Conservation (phyloP, 805 yeast genomes). For the Deakozyma indianensis region DNA sequence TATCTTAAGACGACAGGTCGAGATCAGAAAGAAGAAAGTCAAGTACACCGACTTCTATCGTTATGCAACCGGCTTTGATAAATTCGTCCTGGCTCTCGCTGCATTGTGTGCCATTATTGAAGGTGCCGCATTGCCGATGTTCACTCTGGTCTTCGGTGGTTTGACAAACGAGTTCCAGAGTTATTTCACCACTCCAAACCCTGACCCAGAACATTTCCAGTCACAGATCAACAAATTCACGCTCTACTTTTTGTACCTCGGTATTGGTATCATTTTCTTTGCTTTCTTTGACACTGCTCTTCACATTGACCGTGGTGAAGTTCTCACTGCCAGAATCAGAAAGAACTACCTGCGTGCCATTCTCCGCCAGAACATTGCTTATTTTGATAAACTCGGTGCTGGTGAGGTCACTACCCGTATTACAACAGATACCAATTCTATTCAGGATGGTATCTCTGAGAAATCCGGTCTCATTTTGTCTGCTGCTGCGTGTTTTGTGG, state of each 20-base stretch:
- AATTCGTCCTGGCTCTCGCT: slow-evolving; percentile 15
- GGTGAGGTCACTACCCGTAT: slow-evolving; percentile 26
- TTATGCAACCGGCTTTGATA: slow-evolving; percentile 19
- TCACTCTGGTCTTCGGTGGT: slow-evolving; percentile 23
- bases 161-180: slow-evolving; percentile 21
- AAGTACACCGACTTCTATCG: slow-evolving; percentile 16
- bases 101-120: slow-evolving; percentile 15
- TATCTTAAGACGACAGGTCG: slow-evolving; percentile 16
- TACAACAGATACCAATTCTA: slow-evolving; percentile 21
- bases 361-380: slow-evolving; percentile 23
- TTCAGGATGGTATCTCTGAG: slow-evolving; percentile 25
- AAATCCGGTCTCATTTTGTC: slow-evolving; percentile 20
- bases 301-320: slow-evolving; percentile 23
- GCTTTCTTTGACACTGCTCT: slow-evolving; percentile 17
- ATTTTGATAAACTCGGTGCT: slow-evolving; percentile 23
- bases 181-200: slow-evolving; percentile 13
- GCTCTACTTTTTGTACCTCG: slow-evolving; percentile 23
- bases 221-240: slow-evolving; percentile 18
- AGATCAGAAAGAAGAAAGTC: slow-evolving; percentile 8
- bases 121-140: slow-evolving; percentile 24
- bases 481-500: slow-evolving; percentile 20
- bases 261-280: slow-evolving; percentile 17
- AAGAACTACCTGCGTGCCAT: slow-evolving; percentile 19
- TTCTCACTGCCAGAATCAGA: slow-evolving; percentile 22
- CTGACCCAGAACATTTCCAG: slow-evolving; percentile 18